These are phyloP conservation scores for Dendryphion nanum DNA, from an alignment of 2,329 filamentous ascomycete genomes.

Conservation along the genomic window DNA sequence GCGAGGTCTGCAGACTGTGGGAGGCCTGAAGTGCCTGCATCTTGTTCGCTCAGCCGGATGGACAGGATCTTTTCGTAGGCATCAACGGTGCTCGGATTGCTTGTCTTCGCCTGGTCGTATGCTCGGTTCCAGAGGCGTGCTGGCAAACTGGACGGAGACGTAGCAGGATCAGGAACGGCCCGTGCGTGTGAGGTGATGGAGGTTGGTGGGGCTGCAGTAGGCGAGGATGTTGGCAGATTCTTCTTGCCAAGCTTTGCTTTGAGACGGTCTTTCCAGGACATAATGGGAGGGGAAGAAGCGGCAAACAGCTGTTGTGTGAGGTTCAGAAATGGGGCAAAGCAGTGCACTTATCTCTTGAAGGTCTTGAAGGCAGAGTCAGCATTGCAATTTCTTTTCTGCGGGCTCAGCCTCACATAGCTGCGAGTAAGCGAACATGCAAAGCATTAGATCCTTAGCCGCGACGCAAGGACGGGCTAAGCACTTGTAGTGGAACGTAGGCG, in stretches of 20 bases:
- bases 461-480: background rate
- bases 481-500: too few relatives aligned
- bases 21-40: too few relatives aligned
- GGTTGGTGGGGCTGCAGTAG: background rate
- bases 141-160: background rate
- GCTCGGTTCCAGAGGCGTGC: background rate
- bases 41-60: conserved; percentile 2
- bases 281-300: background rate
- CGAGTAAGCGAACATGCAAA: background rate
- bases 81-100: background rate
- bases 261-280: background rate
- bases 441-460: background rate
- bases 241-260: background rate
- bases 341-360: background rate
- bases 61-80: conserved; percentile 6
- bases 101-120: background rate
- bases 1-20: too few relatives aligned
- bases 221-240: background rate
- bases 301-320: background rate
- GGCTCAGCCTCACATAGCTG: background rate
- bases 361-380: background rate
- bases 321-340: background rate
- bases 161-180: background rate
- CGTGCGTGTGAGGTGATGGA: background rate
- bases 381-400: background rate